Conservation (phyloP, 2,329 filamentous ascomycete genomes). For the Diaporthe sp. region DNA sequence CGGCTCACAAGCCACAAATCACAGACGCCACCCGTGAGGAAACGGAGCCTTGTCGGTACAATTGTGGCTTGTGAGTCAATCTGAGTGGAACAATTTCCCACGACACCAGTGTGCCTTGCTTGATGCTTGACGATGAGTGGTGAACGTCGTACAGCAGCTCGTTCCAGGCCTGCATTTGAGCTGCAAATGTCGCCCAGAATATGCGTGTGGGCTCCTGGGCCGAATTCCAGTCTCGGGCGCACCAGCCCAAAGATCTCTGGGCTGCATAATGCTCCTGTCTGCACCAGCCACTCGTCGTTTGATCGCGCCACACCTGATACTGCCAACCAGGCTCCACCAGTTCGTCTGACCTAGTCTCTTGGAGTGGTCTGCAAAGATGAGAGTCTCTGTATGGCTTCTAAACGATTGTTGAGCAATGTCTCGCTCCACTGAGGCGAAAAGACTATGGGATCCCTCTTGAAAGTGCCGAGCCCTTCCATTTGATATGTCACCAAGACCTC, state of each 20-base stretch:
- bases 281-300: slow-evolving; percentile 2
- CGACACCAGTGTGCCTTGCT: not conserved
- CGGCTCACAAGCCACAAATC: not conserved
- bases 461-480: not conserved
- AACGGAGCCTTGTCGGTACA: not conserved
- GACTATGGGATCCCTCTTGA: slow-evolving; percentile 17
- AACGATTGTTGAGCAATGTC: not conserved
- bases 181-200: not conserved
- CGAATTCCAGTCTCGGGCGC: not conserved
- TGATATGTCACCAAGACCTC: not conserved
- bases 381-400: slow-evolving; percentile 6
- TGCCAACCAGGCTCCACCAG: slow-evolving; percentile 15
- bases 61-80: not conserved
- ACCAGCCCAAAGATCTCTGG: not conserved
- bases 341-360: not conserved
- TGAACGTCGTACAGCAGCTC: not conserved
- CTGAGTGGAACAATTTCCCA: not conserved
- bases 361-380: not conserved
- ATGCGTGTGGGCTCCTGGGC: not conserved
- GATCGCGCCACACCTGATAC: not conserved
- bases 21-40: not conserved
- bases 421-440: not conserved
- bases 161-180: not conserved
- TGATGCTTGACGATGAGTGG: not conserved
- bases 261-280: not conserved